Evolutionary conservation across 805 yeast genomes (phyloP).

Genomic region (Candida ponderosae): DNA sequence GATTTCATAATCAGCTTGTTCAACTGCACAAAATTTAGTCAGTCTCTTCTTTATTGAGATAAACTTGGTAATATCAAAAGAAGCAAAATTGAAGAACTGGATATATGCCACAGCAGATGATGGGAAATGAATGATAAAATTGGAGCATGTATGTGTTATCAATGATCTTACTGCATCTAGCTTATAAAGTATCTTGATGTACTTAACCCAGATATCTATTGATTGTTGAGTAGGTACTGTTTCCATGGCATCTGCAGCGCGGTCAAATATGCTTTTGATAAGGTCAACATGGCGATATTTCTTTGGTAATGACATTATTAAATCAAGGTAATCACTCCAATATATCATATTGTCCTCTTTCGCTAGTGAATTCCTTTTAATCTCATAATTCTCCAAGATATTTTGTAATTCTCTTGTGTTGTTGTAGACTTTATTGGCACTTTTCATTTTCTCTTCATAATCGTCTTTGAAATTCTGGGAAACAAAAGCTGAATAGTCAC

Average conservation of each 20-base stretch:
- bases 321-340: slow-evolving; percentile 4
- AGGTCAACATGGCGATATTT: neutral
- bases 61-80: no score
- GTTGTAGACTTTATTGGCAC: slow-evolving; percentile 25
- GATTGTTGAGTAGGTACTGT: no score
- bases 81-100: slow-evolving; percentile 8
- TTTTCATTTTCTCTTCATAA: slow-evolving; percentile 29
- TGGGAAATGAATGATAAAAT: slow-evolving; percentile 8
- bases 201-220: slow-evolving; percentile 8
- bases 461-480: slow-evolving; percentile 19
- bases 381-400: slow-evolving; percentile 29
- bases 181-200: slow-evolving; percentile 2
- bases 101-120: slow-evolving; percentile 4
- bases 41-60: no score
- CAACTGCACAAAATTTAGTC: no score
- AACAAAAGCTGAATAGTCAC: slow-evolving; percentile 32
- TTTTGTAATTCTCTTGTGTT: slow-evolving; percentile 22
- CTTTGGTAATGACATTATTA: slow-evolving; percentile 3
- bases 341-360: neutral
- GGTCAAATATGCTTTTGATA: neutral
- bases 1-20: no score
- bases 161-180: no score
- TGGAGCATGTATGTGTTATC: no score
- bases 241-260: slow-evolving; percentile 3
- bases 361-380: slow-evolving; percentile 1